Base-by-base conservation (phyloP, 164 flowering plant species). In the Nymphaea colorata region DNA sequence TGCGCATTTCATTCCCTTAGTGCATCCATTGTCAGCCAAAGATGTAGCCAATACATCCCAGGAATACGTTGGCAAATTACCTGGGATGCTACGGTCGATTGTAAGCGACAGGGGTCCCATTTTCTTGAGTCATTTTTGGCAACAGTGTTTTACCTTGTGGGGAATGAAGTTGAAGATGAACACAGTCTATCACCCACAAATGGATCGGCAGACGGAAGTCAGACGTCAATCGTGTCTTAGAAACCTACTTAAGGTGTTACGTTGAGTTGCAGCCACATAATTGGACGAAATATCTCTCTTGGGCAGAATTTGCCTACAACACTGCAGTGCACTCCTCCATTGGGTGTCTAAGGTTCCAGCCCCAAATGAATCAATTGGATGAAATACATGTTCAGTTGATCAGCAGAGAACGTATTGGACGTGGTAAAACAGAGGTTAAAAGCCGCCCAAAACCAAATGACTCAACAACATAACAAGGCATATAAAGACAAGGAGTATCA, bases 251-350 rank as follows among this genome's bases (percentile, higher is more conserved):
- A 4, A 7, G 59, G 7, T 66, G 70, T 10, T 74, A 61, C 25
- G 10, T 12, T 4, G 25, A 62, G 4, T 0, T 41, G 3, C 42
- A 14, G 3, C 73, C 67, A 1, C 4, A 3, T 41, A 11, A 42
- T 2, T 74, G 67, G 70, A 11, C 42, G 0, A 55, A 44, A 3
- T 70, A 65, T 59, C 10, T 74, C 0, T 25, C 60, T 3, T 66
- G 42, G 72, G 67, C 64, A 2, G 72, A 62, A 41, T 69, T 4
- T 14, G 55, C 66, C 59, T 74, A 74, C 44, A 74, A 70, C 43
- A 70, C 65, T 3, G 15, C 57, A 10, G 41, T 41, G 4, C 69
- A 73, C 44, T 17, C 66, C 3, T 3, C 69, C 4, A 73, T 45
- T 3, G 12, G 51, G 10, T 25, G 36, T 25, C 36, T 25, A 25